phyloP scores from a whole-genome alignment of 306 rosid genomes.

The Arachis stenosperma region DNA sequence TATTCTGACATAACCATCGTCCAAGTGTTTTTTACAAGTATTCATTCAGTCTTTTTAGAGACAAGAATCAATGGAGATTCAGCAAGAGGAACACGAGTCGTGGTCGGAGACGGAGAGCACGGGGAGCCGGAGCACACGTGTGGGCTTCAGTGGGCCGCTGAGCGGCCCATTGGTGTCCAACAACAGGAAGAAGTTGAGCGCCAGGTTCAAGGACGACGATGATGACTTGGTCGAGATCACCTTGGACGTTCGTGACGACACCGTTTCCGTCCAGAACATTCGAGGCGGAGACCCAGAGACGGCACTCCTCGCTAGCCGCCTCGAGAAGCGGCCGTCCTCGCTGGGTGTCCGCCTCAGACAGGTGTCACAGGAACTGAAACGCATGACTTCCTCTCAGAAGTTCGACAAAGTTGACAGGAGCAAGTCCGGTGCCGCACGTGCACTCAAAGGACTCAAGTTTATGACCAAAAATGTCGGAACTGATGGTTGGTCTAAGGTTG shows the following conservation, averaged over 20 bases:
- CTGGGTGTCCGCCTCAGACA: conserved; percentile 58
- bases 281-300: conserved; percentile 74
- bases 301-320: conserved; percentile 58
- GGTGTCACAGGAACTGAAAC: conserved; percentile 79
- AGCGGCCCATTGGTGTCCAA: conserved; percentile 61
- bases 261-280: conserved; percentile 71
- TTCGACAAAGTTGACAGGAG: conserved; percentile 58
- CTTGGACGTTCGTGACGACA: conserved; percentile 68
- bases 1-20: too few species aligned
- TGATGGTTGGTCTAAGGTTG: conserved; percentile 73
- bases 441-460: conserved; percentile 76
- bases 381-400: conserved; percentile 72
- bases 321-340: conserved; percentile 57
- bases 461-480: conserved; percentile 70
- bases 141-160: conserved; percentile 71
- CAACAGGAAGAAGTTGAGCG: conserved; percentile 55
- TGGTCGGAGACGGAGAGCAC: conserved; percentile 66
- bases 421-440: conserved; percentile 82
- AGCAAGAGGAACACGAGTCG: conserved; percentile 51
- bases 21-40: too few species aligned
- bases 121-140: conserved; percentile 50
- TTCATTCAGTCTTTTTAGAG: too few species aligned
- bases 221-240: conserved; percentile 83
- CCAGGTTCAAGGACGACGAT: conserved; percentile 57
- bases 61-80: conserved; percentile 58